phyloP scores from a whole-genome alignment of 768 basidiomycete species.

The Boletus patriciae region DNA sequence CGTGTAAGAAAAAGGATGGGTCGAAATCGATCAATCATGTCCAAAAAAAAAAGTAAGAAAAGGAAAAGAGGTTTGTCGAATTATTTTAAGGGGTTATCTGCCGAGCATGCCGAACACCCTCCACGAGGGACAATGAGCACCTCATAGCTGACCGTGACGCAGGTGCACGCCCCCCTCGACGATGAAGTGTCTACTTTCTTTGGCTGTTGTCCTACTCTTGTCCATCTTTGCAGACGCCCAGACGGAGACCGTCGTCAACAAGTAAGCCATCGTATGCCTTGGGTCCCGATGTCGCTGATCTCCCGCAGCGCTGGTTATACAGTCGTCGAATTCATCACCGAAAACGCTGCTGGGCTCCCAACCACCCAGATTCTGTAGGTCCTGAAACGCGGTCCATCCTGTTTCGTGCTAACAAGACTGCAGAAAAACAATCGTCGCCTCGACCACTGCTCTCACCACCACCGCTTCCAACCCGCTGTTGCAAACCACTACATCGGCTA shows the following conservation, averaged over 20 bases:
- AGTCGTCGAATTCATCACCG: slow-evolving; percentile 49
- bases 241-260: slow-evolving; percentile 47
- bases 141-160: slow-evolving; percentile 1
- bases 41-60: slow-evolving; percentile 7
- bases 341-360: slow-evolving; percentile 39
- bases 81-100: slow-evolving; percentile 18
- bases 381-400: not conserved
- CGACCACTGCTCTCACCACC: slow-evolving; percentile 1
- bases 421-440: slow-evolving; percentile 16
- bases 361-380: slow-evolving; percentile 48
- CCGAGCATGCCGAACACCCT: slow-evolving; percentile 22
- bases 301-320: slow-evolving; percentile 47
- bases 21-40: slow-evolving; percentile 36
- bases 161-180: slow-evolving; percentile 6
- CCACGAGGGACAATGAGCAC: not conserved
- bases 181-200: slow-evolving; percentile 18
- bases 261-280: slow-evolving; percentile 38
- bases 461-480: slow-evolving; percentile 17
- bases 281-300: slow-evolving; percentile 12
- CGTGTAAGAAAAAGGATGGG: slow-evolving; percentile 19
- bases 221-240: slow-evolving; percentile 39
- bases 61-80: not conserved
- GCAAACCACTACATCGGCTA: slow-evolving; percentile 18
- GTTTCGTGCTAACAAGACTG: slow-evolving; percentile 7
- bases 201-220: slow-evolving; percentile 20